These are phyloP conservation scores for Torulaspora pretoriensis DNA, from an alignment of 1,139 yeast genomes.

Conservation along the genomic window DNA sequence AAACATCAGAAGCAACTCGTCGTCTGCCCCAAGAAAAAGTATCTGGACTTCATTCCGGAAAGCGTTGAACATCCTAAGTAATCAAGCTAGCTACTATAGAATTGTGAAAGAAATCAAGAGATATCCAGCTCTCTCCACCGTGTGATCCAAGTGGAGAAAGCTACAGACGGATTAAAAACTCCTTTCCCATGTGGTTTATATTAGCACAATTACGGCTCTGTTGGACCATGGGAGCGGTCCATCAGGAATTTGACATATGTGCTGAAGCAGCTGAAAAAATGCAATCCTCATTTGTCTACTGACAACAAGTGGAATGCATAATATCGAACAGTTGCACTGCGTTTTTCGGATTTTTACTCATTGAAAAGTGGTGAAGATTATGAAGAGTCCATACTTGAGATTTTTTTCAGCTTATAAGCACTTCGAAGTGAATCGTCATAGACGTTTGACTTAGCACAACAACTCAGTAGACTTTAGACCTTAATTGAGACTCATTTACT, in stretches of 20 bases:
- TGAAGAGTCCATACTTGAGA: background rate
- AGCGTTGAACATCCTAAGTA: too few species aligned
- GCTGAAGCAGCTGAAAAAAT: constrained; percentile 15
- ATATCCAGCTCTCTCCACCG: constrained; percentile 1
- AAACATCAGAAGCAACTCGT: too few species aligned
- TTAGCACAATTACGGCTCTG: constrained; percentile 38
- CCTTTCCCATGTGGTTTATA: constrained; percentile 14
- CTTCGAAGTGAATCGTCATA: background rate
- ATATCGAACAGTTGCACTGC: background rate
- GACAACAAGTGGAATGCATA: constrained; percentile 1
- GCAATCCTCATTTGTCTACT: constrained; percentile 4
- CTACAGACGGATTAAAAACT: constrained; percentile 1
- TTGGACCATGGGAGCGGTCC: constrained; percentile 19
- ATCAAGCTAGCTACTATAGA: background rate
- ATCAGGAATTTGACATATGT: constrained; percentile 37
- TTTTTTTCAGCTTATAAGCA: background rate
- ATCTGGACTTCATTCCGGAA: too few species aligned
- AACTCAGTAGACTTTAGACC: too few species aligned
- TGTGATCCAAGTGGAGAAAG: constrained; percentile 1
- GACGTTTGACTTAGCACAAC: background rate
- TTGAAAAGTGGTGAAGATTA: background rate
- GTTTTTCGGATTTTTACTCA: background rate
- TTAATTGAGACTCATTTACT: background rate
- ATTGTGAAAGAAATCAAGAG: constrained; percentile 8
- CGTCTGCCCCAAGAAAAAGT: too few species aligned